Conservation (phyloP, 306 rosid genomes). For the Cyamopsis tetragonoloba region DNA sequence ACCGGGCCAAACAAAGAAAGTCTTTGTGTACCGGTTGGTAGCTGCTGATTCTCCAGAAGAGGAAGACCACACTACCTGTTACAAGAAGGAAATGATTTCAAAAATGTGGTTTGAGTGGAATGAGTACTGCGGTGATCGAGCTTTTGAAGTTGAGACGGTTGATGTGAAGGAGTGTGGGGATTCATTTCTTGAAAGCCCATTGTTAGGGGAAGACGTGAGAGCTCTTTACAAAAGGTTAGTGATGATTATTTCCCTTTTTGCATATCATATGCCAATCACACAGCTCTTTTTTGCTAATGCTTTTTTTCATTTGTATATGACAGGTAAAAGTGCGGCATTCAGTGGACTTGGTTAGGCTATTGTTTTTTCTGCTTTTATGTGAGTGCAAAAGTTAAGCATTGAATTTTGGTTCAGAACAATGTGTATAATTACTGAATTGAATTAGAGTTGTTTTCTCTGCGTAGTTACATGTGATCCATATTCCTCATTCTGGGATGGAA, state of each 20-base stretch:
- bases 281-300: slow-evolving; percentile 13
- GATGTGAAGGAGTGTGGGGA: slow-evolving; percentile 64
- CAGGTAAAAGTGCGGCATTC: slow-evolving; percentile 49
- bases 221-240: slow-evolving; percentile 76
- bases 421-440: not conserved
- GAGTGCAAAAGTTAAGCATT: not conserved
- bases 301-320: slow-evolving; percentile 19
- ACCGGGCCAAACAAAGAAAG: slow-evolving; percentile 81
- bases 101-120: slow-evolving; percentile 99
- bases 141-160: slow-evolving; percentile 54
- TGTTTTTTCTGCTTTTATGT: not conserved
- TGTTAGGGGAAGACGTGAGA: slow-evolving; percentile 55
- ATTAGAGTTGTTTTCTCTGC: not conserved
- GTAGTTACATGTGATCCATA: not conserved
- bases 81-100: slow-evolving; percentile 72
- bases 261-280: not conserved
- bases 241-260: not conserved
- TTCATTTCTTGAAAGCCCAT: slow-evolving; percentile 58
- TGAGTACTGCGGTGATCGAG: slow-evolving; percentile 57
- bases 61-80: slow-evolving; percentile 40
- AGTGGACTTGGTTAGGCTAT: not conserved
- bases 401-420: not conserved
- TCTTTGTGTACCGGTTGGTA: slow-evolving; percentile 64
- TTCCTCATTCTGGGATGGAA: not conserved
- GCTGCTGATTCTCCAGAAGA: slow-evolving; percentile 84